Evolutionary conservation across 2,329 filamentous ascomycete species (phyloP).

Genomic region (Nothophaeocryptopus gaeumannii): DNA sequence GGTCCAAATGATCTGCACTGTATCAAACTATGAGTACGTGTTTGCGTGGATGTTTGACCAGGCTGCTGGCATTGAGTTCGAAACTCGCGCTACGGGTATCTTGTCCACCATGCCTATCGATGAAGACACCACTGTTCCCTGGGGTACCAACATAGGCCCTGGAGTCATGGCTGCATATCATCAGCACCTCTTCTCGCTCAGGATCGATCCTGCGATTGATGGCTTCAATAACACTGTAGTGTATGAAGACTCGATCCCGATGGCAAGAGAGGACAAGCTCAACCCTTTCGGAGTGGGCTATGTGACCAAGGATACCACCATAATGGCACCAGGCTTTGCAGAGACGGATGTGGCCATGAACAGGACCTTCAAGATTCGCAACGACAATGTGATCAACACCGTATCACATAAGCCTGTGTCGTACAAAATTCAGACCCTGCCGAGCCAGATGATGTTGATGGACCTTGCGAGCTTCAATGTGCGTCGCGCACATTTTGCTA

Average conservation of each 20-base stretch:
- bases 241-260: conserved; percentile 44
- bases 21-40: conserved; percentile 93
- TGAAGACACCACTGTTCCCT: conserved; percentile 64
- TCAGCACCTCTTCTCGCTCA: conserved; percentile 68
- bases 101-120: conserved; percentile 74
- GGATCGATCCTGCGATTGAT: conserved; percentile 50
- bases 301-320: conserved; percentile 78
- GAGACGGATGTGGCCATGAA: conserved; percentile 77
- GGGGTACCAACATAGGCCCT: conserved; percentile 66
- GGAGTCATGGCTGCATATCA: conserved; percentile 68
- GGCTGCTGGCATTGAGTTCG: conserved; percentile 86
- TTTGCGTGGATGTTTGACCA: conserved; percentile 86
- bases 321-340: conserved; percentile 65
- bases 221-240: conserved; percentile 46
- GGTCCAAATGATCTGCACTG: conserved; percentile 88
- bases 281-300: conserved; percentile 92
- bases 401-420: conserved; percentile 79
- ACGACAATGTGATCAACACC: conserved; percentile 78
- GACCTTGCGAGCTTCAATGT: too few relatives aligned
- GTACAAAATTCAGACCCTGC: conserved; percentile 59
- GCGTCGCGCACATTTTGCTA: conserved; percentile 55
- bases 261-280: conserved; percentile 64
- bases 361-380: conserved; percentile 87
- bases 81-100: conserved; percentile 66
- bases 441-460: too few relatives aligned